Evolutionary conservation across 305 asterid species (phyloP), one percentile per base, ranked within the genome.

Genomic region (Fraxinus albicans): DNA sequence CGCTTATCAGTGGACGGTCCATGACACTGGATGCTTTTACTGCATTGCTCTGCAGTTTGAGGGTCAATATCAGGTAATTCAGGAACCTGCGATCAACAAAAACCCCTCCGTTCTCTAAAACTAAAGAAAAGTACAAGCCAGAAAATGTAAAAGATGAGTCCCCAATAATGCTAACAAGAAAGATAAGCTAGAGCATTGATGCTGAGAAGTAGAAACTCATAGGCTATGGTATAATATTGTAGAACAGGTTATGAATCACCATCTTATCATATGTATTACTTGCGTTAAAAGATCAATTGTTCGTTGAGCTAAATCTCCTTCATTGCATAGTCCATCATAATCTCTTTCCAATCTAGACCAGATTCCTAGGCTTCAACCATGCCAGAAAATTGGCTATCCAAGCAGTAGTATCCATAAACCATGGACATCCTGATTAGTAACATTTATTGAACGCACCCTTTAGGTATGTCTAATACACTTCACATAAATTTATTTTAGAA

Each of bases 331-430:
- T 95, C 99, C 98, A 94, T 94, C 99, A 94, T 93, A 67, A 96
- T 91, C 93, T 96, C 98, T 88, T 86, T 91, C 99, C 99, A 96
- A 15, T 96, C 93, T 85, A 95, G 92, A 85, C 99, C 99, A 84
- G 99, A 96, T 80, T 98, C 99, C 99, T 98, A 96, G 19, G 97
- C 98, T 86, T 96, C 99, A 83, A 96, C 97, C 99, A 93, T 96
- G 80, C 99, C 98, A 23, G 90, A 84, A 79, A 96, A 96, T 84
- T 95, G 98, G 89, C 90, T 91, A 87, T 96, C 98, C 94, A 96
- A 87, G 88, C 93, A 96, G 94, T 98, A 96, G 83, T 80, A 93
- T 93, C 99, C 94, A 85, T 25, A 50, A 83, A 77, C 77, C 82
- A 76, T 63, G 81, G 40, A 53, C 82, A 50, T 69, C 27, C 75